Evolutionary conservation across 768 basidiomycete species (phyloP).

Genomic region (Tricholoma furcatifolium): DNA sequence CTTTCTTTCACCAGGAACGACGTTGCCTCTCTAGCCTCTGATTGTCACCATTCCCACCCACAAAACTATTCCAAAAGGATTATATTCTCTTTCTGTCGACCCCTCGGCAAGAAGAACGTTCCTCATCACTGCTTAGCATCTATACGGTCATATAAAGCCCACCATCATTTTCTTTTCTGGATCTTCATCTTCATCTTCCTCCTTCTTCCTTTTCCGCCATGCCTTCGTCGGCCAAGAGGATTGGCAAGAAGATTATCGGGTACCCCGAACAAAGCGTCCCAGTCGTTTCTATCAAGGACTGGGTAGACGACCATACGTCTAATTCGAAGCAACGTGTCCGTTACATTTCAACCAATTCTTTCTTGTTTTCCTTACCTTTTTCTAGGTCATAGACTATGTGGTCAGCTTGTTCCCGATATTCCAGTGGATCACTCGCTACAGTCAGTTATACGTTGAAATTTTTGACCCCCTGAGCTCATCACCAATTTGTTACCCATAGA

Average conservation of each 20-base stretch:
- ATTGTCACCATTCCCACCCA: background rate
- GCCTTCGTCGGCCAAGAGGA: slow-evolving; percentile 36
- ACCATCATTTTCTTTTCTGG: background rate
- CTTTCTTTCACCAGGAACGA: background rate
- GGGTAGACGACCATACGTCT: slow-evolving; percentile 36
- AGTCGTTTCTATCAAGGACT: slow-evolving; percentile 59
- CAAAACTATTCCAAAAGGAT: background rate
- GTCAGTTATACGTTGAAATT: slow-evolving; percentile 39
- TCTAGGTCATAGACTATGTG: slow-evolving; percentile 66
- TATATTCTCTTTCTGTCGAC: background rate
- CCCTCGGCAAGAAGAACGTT: background rate
- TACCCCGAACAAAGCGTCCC: slow-evolving; percentile 62
- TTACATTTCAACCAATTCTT: background rate
- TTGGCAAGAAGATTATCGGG: slow-evolving; percentile 57
- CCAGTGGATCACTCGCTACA: slow-evolving; percentile 86
- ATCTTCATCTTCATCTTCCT: background rate
- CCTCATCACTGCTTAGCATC: slow-evolving; percentile 1
- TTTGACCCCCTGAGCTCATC: background rate
- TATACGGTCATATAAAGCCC: slow-evolving; percentile 1
- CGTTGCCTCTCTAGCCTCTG: background rate
- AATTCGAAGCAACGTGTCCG: slow-evolving; percentile 55
- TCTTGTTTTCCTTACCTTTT: slow-evolving; percentile 3
- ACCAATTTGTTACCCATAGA: slow-evolving; percentile 38
- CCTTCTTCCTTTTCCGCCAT: slow-evolving; percentile 10
- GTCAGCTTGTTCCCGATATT: slow-evolving; percentile 79